Evolutionary conservation across 1,284 basidiomycete species (phyloP).

Genomic region (Boletus smithii): DNA sequence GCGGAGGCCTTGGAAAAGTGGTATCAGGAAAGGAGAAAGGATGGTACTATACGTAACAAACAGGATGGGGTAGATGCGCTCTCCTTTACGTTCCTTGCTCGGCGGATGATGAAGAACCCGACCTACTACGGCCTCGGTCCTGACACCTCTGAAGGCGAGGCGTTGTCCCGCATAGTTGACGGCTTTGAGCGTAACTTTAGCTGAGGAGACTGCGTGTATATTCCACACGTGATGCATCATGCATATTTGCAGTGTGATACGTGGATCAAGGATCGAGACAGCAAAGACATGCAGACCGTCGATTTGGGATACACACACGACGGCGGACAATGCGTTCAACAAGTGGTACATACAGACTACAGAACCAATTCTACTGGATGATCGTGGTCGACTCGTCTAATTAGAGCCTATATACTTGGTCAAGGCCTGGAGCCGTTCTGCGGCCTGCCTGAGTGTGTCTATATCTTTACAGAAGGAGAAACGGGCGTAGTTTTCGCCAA

Average conservation of each 20-base stretch:
- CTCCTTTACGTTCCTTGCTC: conserved; percentile 79
- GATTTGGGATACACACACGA: too few relatives aligned
- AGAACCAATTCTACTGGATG: neutral
- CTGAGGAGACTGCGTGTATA: neutral
- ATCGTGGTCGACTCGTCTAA: conserved; percentile 8
- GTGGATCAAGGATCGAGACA: too few relatives aligned
- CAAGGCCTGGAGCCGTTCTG: conserved; percentile 71
- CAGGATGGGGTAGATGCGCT: conserved; percentile 76
- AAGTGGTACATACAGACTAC: neutral
- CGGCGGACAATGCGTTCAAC: neutral
- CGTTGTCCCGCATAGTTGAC: conserved; percentile 73
- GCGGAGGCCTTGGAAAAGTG: conserved; percentile 50
- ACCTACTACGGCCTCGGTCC: conserved; percentile 73
- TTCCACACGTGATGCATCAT: neutral
- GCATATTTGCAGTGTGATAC: too few relatives aligned
- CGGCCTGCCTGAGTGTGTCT: conserved; percentile 76
- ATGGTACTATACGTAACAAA: conserved; percentile 45
- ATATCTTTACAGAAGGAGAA: conserved; percentile 94
- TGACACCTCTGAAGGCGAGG: conserved; percentile 44
- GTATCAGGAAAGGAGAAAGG: conserved; percentile 44
- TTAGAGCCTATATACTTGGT: conserved; percentile 67
- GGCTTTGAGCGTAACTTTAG: conserved; percentile 34
- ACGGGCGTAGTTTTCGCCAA: conserved; percentile 83
- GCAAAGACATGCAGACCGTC: too few relatives aligned
- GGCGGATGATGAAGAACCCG: conserved; percentile 77